Percentiles rank a stretch among this genome's conserved stretches.
Conservation (phyloP, 208 protist species). For the Wallacemonas sp. region DNA sequence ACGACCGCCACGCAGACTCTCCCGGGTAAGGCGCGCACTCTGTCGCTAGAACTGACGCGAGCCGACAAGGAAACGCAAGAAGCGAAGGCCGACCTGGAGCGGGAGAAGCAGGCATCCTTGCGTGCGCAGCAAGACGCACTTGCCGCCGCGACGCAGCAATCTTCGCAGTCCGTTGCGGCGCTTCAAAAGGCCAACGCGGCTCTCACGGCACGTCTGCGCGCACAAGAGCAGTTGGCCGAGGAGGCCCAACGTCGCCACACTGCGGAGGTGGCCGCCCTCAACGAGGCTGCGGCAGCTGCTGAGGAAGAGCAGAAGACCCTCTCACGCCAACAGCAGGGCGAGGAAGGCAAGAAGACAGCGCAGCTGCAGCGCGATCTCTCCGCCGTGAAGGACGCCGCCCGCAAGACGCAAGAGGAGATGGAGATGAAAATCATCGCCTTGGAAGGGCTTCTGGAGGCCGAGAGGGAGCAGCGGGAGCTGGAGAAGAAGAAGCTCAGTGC, state of each 20-base stretch:
- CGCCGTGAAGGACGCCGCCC: neutral
- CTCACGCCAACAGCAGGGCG: neutral
- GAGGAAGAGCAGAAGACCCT: neutral
- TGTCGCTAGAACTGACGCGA: neutral
- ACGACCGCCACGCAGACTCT: neutral
- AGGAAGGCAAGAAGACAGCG: neutral
- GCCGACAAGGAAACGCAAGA: neutral
- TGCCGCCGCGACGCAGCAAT: neutral
- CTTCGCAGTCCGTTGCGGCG: neutral
- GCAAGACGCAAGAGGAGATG: slow-evolving; percentile 1
- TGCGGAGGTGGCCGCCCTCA: slow-evolving; percentile 1
- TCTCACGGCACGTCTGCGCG: neutral
- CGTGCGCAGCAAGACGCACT: neutral
- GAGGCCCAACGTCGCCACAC: neutral
- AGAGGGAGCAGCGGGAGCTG: slow-evolving; percentile 18
- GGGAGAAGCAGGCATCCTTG: neutral
- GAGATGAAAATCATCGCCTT: neutral
- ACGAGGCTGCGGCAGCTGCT: neutral
- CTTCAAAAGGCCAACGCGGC: slow-evolving; percentile 2
- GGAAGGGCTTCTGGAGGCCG: slow-evolving; percentile 10
- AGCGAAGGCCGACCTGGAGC: neutral
- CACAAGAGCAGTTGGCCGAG: neutral
- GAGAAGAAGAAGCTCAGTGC: neutral
- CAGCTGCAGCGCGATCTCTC: slow-evolving; percentile 1
- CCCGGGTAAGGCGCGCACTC: neutral